Evolutionary conservation across 2,329 filamentous ascomycete genomes (phyloP), one percentile per base, ranked within the genome.

Genomic region (Aspergillus sp.): DNA sequence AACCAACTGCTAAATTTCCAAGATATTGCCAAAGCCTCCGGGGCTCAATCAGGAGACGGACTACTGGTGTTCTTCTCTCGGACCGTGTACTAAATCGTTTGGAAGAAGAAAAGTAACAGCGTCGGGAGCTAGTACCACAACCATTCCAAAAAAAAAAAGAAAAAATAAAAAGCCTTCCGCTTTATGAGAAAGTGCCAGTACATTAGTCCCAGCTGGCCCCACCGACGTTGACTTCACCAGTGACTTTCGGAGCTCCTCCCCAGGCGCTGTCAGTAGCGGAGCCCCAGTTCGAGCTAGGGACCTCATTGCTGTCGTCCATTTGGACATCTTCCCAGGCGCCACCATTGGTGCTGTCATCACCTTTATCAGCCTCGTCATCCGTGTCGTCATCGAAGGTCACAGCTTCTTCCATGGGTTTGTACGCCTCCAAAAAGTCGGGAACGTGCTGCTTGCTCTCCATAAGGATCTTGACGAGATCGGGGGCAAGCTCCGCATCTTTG

Each of bases 361-460:
- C 55, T 3, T 56, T 55, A 6, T 50, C 53, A 20, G 45, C 67
- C 37, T 75, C 74, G 1, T 69, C 65, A 43, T 78, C 75, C 5
- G 70, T 72, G 42, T 81, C 74, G 33, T 83, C 80, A 17, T 80
- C 70, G 52, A 79, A 83, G 3, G 68, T 62, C 5, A 79, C 48
- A 6, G 67, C 27, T 49, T 65, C 56, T 5, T 67, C 64, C 1
- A 65, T 61, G 0, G 73, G 73, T 47, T 64, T 79, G 63, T 81
- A 82, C 1, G 74, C 54, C 55, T 85, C 64, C 0, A 97, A 78
- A 63, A 97, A 97, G 0, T 94, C 86, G 0, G 93, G 93, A 22
- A 98, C 71, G 0, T 75, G 69, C 68, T 95, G 89, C 4, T 82
- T 76, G 4, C 82, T 87, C 69, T 97, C 91, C 0, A 95, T 62